Evolutionary conservation across 1,139 yeast genomes (phyloP).

Genomic region (Geotrichum citri-aurantii): DNA sequence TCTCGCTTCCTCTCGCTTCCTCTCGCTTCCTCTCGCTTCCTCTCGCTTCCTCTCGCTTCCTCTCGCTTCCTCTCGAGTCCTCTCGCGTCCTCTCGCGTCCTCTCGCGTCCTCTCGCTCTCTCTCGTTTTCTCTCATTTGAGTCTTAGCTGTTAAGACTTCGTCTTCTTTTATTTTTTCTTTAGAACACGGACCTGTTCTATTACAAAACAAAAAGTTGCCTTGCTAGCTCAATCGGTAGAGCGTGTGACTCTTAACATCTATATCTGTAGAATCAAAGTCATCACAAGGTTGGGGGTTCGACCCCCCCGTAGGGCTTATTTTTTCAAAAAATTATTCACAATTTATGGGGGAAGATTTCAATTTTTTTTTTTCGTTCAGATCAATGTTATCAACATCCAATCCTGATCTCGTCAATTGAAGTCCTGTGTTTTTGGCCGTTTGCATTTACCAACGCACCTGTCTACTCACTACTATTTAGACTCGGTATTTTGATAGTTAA

Average conservation of each 20-base stretch:
- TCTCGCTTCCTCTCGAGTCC: no score
- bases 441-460: background rate
- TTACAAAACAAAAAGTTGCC: background rate
- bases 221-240: conserved; percentile 14
- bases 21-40: no score
- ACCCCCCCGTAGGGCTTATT: conserved; percentile 11
- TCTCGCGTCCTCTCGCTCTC: no score
- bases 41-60: no score
- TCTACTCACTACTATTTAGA: background rate
- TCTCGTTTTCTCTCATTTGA: no score
- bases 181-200: no score
- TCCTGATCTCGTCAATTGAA: background rate
- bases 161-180: no score
- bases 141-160: no score
- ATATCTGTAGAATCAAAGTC: background rate
- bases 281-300: conserved; percentile 14
- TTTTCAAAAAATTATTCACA: background rate
- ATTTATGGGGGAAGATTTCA: background rate
- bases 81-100: no score
- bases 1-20: no score
- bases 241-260: conserved; percentile 10
- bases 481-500: background rate
- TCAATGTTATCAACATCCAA: background rate
- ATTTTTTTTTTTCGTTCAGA: background rate
- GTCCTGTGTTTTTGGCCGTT: background rate